Conservation (phyloP, 345 rosid species). For the Eucalyptus sideroxylon region DNA sequence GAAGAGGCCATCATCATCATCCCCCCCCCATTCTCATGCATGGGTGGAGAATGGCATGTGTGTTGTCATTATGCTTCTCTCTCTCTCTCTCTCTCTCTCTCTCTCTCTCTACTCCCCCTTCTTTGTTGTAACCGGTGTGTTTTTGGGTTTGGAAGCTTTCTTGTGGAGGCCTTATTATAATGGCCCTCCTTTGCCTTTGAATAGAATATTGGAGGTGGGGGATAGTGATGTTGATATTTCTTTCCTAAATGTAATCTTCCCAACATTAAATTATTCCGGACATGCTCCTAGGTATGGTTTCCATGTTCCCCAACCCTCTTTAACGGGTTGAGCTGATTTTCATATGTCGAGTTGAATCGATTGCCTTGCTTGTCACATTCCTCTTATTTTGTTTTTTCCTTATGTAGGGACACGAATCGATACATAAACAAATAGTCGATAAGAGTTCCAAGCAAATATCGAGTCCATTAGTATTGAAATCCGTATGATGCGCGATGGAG, state of each 20-base stretch:
- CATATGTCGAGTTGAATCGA: not conserved
- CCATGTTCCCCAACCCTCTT: not conserved
- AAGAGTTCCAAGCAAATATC: not conserved
- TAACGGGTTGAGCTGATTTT: not conserved
- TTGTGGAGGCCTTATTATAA: not conserved
- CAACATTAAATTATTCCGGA: not conserved
- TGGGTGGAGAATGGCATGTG: not conserved
- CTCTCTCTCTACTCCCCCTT: not conserved
- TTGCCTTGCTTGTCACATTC: not conserved
- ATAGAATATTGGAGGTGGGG: not conserved
- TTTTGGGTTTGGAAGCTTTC: not conserved
- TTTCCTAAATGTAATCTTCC: not conserved
- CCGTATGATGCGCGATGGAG: accelerated
- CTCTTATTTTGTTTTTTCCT: not conserved
- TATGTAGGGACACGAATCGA: not conserved
- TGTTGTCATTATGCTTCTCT: not conserved
- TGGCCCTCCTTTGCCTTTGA: not conserved
- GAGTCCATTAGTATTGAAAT: not conserved
- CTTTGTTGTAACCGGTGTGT: not conserved
- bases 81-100: not conserved
- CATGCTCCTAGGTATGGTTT: not conserved
- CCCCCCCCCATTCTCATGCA: not conserved
- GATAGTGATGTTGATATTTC: not conserved
- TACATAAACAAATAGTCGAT: not conserved
- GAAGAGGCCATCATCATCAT: not conserved